Evolutionary conservation across 2,329 filamentous ascomycete species (phyloP).

Genomic region (Paraphoma sp.): DNA sequence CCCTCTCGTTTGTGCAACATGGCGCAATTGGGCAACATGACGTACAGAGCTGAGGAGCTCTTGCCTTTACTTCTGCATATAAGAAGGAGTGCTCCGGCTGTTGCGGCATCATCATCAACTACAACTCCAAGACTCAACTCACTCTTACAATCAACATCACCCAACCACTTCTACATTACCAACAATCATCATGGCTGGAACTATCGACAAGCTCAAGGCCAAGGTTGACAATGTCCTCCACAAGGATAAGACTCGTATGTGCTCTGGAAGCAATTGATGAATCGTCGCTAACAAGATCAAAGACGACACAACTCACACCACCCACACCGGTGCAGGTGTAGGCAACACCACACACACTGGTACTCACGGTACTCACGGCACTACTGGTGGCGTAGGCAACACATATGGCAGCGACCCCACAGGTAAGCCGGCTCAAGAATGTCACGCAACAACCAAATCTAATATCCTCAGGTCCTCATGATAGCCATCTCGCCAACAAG

Average conservation of each 20-base stretch:
- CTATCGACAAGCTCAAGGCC: slow-evolving; percentile 47
- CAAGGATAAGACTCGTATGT: slow-evolving; percentile 39
- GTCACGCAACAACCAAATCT: not conserved
- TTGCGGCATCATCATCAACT: slow-evolving; percentile 8
- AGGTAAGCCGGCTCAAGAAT: slow-evolving; percentile 9
- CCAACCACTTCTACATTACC: slow-evolving; percentile 4
- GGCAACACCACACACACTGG: slow-evolving; percentile 9
- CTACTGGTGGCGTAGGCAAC: slow-evolving; percentile 14
- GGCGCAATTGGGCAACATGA: slow-evolving; percentile 16
- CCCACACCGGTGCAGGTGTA: slow-evolving; percentile 13
- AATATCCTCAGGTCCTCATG: slow-evolving; percentile 30
- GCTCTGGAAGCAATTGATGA: too few relatives aligned
- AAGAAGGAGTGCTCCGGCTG: slow-evolving; percentile 11
- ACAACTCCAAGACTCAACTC: slow-evolving; percentile 11
- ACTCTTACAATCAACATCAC: slow-evolving; percentile 2
- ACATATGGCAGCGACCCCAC: slow-evolving; percentile 24
- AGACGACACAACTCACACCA: slow-evolving; percentile 7
- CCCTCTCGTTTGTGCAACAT: slow-evolving; percentile 26
- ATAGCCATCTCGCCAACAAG: slow-evolving; percentile 32
- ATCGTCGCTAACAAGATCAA: too few relatives aligned
- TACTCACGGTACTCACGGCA: slow-evolving; percentile 4
- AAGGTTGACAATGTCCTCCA: slow-evolving; percentile 47
- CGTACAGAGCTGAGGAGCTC: slow-evolving; percentile 20
- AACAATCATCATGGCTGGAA: slow-evolving; percentile 34
- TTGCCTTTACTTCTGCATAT: slow-evolving; percentile 17